Evolutionary conservation across 257 asterid species (phyloP).

Genomic region (Osmanthus fragrans): DNA sequence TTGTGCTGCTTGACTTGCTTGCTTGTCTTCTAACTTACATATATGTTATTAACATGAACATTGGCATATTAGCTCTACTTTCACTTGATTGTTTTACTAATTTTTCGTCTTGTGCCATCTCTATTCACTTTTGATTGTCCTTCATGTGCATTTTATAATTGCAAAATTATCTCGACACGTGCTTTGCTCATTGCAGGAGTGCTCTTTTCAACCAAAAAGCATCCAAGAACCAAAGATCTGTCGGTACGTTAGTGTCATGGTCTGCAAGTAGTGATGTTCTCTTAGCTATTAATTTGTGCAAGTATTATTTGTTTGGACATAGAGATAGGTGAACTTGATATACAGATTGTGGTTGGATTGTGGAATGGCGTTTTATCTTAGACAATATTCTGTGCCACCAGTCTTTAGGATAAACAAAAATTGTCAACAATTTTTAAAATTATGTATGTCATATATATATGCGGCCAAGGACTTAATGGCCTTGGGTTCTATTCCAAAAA

Average conservation of each 20-base stretch:
- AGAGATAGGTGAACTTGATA: neutral
- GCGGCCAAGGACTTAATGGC: neutral
- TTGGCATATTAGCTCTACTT: neutral
- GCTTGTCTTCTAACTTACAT: neutral
- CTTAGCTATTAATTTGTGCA: slow-evolving; percentile 8
- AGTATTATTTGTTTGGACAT: neutral
- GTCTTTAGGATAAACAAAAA: neutral
- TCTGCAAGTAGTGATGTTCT: slow-evolving; percentile 3
- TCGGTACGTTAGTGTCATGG: slow-evolving; percentile 57
- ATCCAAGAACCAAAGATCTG: slow-evolving; percentile 94
- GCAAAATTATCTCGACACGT: slow-evolving; percentile 17
- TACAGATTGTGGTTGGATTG: neutral
- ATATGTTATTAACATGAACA: neutral
- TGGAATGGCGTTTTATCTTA: neutral
- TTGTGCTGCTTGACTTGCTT: neutral
- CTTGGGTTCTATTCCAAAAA: neutral
- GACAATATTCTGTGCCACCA: neutral
- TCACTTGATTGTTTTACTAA: neutral
- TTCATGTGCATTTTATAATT: neutral
- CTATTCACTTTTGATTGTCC: neutral
- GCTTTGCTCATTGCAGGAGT: slow-evolving; percentile 58
- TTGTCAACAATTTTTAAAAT: neutral
- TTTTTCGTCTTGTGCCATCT: neutral
- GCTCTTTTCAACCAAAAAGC: slow-evolving; percentile 87
- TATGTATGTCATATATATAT: too few species aligned